Conservation (phyloP, 345 rosid genomes). For the Populus pruinosa region DNA sequence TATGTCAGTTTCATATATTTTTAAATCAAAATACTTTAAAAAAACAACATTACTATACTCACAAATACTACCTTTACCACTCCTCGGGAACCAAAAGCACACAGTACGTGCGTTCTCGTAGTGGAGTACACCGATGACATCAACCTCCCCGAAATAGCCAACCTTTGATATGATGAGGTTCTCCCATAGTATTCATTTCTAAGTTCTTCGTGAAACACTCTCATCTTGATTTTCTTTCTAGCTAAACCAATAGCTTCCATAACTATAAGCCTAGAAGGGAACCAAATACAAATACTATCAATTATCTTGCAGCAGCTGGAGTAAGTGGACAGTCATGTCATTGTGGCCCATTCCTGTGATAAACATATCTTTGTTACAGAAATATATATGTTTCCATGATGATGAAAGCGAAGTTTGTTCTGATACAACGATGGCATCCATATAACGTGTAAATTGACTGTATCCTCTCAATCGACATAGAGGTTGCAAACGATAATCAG, state of each 20-base stretch:
- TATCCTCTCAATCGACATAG: too few species aligned
- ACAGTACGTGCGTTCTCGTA: constrained; percentile 90
- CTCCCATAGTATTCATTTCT: not conserved
- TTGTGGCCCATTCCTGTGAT: constrained; percentile 64
- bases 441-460: too few species aligned
- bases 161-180: not conserved
- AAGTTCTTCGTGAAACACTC: not conserved
- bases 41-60: too few species aligned
- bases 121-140: constrained; percentile 72
- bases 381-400: too few species aligned
- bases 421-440: too few species aligned
- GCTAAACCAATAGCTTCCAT: not conserved
- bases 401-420: too few species aligned
- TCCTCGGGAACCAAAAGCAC: constrained; percentile 68
- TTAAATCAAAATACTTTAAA: too few species aligned
- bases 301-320: constrained; percentile 87
- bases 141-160: constrained; percentile 62
- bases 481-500: too few species aligned
- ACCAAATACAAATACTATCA: not conserved
- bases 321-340: constrained; percentile 78
- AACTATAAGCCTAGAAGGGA: not conserved
- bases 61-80: constrained; percentile 29
- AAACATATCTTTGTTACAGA: too few species aligned
- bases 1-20: too few species aligned
- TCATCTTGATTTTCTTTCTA: not conserved